Conservation (phyloP, 176 grass and related monocot species). For the Tuctoria greenei region DNA sequence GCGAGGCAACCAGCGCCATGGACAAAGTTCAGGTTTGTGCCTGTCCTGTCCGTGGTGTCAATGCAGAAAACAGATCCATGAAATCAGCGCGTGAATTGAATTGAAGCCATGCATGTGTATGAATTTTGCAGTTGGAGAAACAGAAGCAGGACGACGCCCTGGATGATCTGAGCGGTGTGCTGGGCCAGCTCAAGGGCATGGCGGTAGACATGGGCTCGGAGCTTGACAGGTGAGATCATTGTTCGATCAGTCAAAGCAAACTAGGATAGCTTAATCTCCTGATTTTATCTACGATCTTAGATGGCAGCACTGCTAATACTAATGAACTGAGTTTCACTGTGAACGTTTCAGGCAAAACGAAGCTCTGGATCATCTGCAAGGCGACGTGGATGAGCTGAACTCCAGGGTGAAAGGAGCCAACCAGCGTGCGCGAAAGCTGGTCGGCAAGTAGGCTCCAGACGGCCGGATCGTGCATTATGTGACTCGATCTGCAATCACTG, state of each 20-base stretch:
- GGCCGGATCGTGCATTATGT: not conserved
- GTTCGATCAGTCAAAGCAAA: not conserved
- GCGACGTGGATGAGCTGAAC: constrained; percentile 74
- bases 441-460: constrained; percentile 40
- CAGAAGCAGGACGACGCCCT: constrained; percentile 73
- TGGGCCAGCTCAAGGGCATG: constrained; percentile 85
- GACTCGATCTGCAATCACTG: not conserved
- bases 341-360: constrained; percentile 61
- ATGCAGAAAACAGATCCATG: not conserved
- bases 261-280: not conserved
- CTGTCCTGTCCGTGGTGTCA: not conserved
- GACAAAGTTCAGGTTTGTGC: constrained; percentile 76
- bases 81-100: not conserved
- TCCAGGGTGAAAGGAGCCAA: constrained; percentile 62
- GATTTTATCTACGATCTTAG: too few relatives aligned
- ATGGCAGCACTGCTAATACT: not conserved
- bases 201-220: constrained; percentile 76
- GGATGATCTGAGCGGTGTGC: constrained; percentile 64
- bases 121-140: constrained; percentile 56
- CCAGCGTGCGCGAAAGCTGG: constrained; percentile 48
- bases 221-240: constrained; percentile 53
- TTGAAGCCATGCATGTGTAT: not conserved
- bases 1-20: constrained; percentile 50
- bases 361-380: constrained; percentile 50
- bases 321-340: not conserved